Evolutionary conservation across 305 asterid genomes (phyloP).

Genomic region (Solanum hybrid): DNA sequence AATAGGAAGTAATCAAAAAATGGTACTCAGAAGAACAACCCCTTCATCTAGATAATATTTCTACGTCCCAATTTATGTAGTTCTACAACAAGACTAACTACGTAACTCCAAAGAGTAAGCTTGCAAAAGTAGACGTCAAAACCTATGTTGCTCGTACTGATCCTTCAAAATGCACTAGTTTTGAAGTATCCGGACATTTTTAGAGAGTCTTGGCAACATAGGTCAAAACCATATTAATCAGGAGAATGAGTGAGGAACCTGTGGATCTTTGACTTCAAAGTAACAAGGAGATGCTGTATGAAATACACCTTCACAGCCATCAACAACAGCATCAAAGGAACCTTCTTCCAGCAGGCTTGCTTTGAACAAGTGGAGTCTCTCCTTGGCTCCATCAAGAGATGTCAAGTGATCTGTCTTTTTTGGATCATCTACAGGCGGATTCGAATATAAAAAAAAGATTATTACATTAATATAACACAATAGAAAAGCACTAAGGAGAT

Average conservation of each 20-base stretch:
- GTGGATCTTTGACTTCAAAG: conserved; percentile 33
- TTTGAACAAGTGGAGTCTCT: conserved; percentile 49
- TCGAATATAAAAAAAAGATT: neutral
- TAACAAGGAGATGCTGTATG: conserved; percentile 59
- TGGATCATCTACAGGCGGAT: conserved; percentile 29
- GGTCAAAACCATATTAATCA: neutral
- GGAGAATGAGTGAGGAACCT: conserved; percentile 20
- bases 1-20: no score
- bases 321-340: conserved; percentile 45
- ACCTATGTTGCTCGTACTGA: neutral
- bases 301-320: conserved; percentile 52
- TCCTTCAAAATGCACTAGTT: neutral
- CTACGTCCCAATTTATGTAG: neutral
- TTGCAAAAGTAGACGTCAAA: neutral
- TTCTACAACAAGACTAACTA: neutral
- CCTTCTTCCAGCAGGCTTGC: conserved; percentile 56
- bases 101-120: neutral
- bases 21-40: neutral
- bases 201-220: neutral
- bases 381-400: conserved; percentile 54
- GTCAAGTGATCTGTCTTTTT: conserved; percentile 47
- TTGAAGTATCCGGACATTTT: neutral
- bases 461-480: neutral
- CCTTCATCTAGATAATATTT: neutral
- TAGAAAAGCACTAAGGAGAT: neutral